Evolutionary conservation across 306 rosid species (phyloP).

Genomic region (Fagus sylvatica): DNA sequence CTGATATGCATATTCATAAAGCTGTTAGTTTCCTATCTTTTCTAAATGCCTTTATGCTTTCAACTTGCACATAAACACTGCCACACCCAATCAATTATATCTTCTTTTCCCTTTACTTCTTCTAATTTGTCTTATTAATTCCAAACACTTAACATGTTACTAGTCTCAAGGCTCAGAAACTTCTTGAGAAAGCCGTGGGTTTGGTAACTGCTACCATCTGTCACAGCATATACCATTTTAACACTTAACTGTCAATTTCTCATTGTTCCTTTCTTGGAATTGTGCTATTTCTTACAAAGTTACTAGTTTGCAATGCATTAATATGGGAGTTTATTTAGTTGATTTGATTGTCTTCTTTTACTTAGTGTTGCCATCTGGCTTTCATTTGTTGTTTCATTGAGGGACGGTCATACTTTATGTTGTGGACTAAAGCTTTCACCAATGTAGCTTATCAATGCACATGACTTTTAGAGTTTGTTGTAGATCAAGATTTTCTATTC

Average conservation of each 20-base stretch:
- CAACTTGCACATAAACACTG: background rate
- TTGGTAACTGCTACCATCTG: background rate
- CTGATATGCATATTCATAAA: slow-evolving; percentile 91
- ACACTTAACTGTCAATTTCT: background rate
- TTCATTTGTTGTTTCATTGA: background rate
- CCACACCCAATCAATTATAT: background rate
- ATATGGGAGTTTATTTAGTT: background rate
- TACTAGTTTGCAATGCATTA: background rate
- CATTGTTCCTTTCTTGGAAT: background rate
- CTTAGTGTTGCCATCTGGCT: background rate
- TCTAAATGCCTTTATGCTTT: background rate
- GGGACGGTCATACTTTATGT: background rate
- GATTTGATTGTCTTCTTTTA: background rate
- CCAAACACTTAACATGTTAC: background rate
- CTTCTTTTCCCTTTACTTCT: no score
- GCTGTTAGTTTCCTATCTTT: slow-evolving; percentile 53
- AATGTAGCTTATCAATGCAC: background rate
- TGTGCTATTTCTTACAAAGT: background rate
- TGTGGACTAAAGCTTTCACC: background rate
- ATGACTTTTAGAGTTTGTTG: background rate
- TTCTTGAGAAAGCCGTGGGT: background rate
- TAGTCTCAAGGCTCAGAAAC: background rate
- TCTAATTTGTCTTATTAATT: background rate
- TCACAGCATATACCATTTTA: background rate
- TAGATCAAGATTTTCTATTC: background rate